Evolutionary conservation across 1,284 basidiomycete genomes (phyloP), one percentile per base, ranked within the genome.

Genomic region (Moniliella sp.): DNA sequence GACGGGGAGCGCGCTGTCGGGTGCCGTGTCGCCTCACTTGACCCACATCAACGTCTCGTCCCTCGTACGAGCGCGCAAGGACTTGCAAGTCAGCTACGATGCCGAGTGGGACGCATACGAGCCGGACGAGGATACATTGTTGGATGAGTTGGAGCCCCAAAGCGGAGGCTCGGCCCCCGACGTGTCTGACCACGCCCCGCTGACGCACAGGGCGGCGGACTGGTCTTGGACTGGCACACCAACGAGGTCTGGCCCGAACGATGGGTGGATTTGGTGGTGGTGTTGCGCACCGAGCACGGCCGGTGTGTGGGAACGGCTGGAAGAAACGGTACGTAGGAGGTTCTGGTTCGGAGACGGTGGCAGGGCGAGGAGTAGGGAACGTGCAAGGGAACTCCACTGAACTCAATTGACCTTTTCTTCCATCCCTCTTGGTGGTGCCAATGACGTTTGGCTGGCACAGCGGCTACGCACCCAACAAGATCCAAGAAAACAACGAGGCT

Each of bases 161-260:
- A 46, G 45, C 0, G 55, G 55, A 0, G 44, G 38, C 0, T 40
- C 37, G 4, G 53, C 53, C 7, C 51, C 53, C 2, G 53, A 57
- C 13, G 47, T 51, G 2, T 1, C 39, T 1, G 51, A 50, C 5
- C 35, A 36, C 17, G 34, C 39, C 18, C 32, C 36, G 12, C 17
- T 10, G 2, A 33, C 42, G 25, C 11, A 26, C 8, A 15, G 5
- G 3, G 5, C 18, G 56, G 56, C 2, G 84, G 84, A 8, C 67
- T 91, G 47, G 75, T 97, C 34, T 71, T 97, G 16, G 91, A 99
- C 61, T 94, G 91, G 79, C 91, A 99, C 61, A 83, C 82, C 18
- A 91, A 83, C 55, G 81, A 86, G 38, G 64, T 76, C 21, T 99
- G 86, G 50, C 91, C 91, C 0, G 84, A 97, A 62, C 70, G 86